phyloP scores from a whole-genome alignment of 495 filamentous ascomycete genomes.

The Neurospora terricola region DNA sequence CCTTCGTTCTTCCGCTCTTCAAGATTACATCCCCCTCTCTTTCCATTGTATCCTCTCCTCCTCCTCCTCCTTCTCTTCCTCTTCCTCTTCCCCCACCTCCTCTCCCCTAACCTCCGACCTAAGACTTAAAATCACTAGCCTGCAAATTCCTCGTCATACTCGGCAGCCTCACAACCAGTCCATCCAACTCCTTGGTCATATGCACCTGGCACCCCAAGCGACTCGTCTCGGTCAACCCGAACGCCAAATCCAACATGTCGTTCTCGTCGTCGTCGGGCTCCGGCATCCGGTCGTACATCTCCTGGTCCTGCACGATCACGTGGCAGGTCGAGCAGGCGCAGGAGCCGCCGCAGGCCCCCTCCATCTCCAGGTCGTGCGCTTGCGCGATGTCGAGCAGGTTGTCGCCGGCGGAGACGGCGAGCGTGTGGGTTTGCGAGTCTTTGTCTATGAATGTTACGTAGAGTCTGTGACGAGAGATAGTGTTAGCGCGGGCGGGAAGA shows the following conservation, averaged over 20 bases:
- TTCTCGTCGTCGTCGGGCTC: slow-evolving; percentile 97
- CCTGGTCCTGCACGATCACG: slow-evolving; percentile 77
- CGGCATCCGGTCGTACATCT: slow-evolving; percentile 80
- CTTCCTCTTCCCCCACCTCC: too few relatives aligned
- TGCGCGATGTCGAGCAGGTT: slow-evolving; percentile 94
- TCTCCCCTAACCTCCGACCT: too few relatives aligned
- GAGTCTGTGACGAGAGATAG: slow-evolving; percentile 42
- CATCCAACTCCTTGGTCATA: slow-evolving; percentile 85
- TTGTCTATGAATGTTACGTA: slow-evolving; percentile 92
- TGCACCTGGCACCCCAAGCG: slow-evolving; percentile 89
- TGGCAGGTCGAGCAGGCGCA: slow-evolving; percentile 98
- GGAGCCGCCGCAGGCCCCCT: slow-evolving; percentile 91
- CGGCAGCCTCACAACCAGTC: slow-evolving; percentile 72
- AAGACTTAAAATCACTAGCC: slow-evolving; percentile 71
- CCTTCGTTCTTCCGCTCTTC: too few relatives aligned
- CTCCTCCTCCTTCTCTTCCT: too few relatives aligned
- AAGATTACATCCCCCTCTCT: too few relatives aligned
- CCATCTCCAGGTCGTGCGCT: slow-evolving; percentile 93
- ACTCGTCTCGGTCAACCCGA: slow-evolving; percentile 91
- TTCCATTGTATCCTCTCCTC: too few relatives aligned
- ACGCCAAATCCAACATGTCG: slow-evolving; percentile 96
- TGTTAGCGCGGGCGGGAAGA: too few relatives aligned
- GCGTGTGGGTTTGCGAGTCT: slow-evolving; percentile 61
- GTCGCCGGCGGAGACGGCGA: slow-evolving; percentile 75
- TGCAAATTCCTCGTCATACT: slow-evolving; percentile 94